A percentile compares a stretch with the other conserved stretches of the same genome.
Evolutionary conservation across 352 stramenopile species (phyloP).

Genomic region (Globisporangium echinulatum): DNA sequence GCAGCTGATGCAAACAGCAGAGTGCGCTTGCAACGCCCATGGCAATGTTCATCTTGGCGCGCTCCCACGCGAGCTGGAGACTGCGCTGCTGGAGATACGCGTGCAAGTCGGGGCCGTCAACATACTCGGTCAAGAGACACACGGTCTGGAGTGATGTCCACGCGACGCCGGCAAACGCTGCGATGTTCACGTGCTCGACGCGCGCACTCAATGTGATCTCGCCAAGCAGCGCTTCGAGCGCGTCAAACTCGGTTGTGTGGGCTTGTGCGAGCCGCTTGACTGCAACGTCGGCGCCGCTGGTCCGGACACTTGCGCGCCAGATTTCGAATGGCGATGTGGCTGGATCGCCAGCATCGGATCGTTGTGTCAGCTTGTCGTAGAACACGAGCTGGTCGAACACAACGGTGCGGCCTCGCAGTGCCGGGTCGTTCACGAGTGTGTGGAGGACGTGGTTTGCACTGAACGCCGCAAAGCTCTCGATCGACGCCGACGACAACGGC

Average conservation of each 20-base stretch:
- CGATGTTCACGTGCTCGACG: slow-evolving; percentile 31
- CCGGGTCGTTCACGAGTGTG: slow-evolving; percentile 17
- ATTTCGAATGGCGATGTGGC: slow-evolving; percentile 16
- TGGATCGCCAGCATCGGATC: slow-evolving; percentile 8
- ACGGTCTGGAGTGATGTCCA: slow-evolving; percentile 36
- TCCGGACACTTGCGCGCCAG: slow-evolving; percentile 24
- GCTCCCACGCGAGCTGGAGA: slow-evolving; percentile 26
- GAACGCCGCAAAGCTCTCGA: slow-evolving; percentile 17
- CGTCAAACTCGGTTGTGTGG: slow-evolving; percentile 10
- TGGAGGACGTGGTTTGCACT: slow-evolving; percentile 16
- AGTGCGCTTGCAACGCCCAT: slow-evolving; percentile 39
- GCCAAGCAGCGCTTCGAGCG: slow-evolving; percentile 25
- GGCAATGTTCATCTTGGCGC: slow-evolving; percentile 36
- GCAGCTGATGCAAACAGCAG: slow-evolving; percentile 34
- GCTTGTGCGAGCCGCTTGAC: slow-evolving; percentile 26
- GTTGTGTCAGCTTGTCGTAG: slow-evolving; percentile 10
- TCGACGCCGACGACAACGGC: slow-evolving; percentile 6
- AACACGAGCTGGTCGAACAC: slow-evolving; percentile 32
- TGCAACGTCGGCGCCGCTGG: slow-evolving; percentile 19
- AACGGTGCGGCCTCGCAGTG: slow-evolving; percentile 19
- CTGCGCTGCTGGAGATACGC: slow-evolving; percentile 23
- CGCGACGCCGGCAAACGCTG: slow-evolving; percentile 31
- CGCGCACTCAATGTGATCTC: slow-evolving; percentile 26
- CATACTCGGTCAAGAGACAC: slow-evolving; percentile 41
- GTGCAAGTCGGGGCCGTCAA: slow-evolving; percentile 29